Evolutionary conservation across 306 rosid genomes (phyloP), one percentile per base, ranked within the genome.

Genomic region (Vicia faba): DNA sequence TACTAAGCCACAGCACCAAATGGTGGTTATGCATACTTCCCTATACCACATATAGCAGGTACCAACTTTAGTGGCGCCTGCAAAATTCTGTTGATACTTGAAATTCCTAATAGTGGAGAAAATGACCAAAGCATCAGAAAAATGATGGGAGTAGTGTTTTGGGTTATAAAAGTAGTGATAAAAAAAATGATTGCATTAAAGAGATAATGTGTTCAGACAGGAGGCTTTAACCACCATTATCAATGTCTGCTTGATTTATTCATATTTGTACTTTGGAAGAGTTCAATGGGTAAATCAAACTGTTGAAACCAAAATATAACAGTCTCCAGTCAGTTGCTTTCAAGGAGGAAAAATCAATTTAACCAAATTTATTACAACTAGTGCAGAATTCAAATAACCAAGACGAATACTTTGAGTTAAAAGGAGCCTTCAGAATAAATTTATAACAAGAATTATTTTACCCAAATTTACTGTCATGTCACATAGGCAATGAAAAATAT

Each of bases 351-450:
- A 25, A 61, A 25, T 20, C 31, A 51, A 79, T 35, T 74, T 46
- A 63, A 11, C 63, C 9, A 3, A 64, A 43, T 2, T 5, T 16
- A 25, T 60, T 49, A 19, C 25, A 45, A 20, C 51, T 58, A 44
- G n/a, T 57, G 40, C 40, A 41, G 51, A 75, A 75, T 31, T 62
- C 41, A 15, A 23, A 9, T 12, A 38, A 64, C 73, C 72, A 69
- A 62, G 51, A 62, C 44, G 28, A 73, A 55, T 49, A 12, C 36
- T 39, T n/a, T n/a, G n/a, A n/a, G n/a, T 2, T 20, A 20, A 20
- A 79, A n/a, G 67, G 45, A 65, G 64, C 36, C 73, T 15, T 23
- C 56, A 18, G 68, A 74, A 74, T 41, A 69, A 16, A 58, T 58
- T 58, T 58, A n/a, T n/a, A 35, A 35, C 29, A 10, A 67, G 38